A percentile compares a stretch with the other conserved stretches of the same genome.
phyloP scores from a whole-genome alignment of 2,329 filamentous ascomycete species.

The Diaporthe citri region DNA sequence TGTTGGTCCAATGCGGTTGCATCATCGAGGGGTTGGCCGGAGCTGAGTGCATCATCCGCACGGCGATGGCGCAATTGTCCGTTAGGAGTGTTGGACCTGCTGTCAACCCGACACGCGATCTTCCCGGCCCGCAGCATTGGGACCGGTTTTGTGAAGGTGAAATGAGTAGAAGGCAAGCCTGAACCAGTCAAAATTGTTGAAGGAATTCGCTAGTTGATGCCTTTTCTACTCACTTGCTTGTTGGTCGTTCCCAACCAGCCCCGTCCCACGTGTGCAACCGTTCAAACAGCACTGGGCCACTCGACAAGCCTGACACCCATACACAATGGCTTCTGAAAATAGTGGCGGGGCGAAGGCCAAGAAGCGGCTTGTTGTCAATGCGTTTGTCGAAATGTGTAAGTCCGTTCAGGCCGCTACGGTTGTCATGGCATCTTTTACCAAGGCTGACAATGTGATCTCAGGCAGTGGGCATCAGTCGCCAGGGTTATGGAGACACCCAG shows the following conservation, averaged over 20 bases:
- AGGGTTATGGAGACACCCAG: conserved; percentile 70
- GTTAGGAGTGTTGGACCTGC: background rate
- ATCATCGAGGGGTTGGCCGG: conserved; percentile 25
- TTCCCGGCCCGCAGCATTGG: background rate
- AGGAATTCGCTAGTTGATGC: background rate
- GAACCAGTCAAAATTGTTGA: background rate
- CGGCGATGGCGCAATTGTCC: conserved; percentile 39
- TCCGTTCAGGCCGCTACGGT: background rate
- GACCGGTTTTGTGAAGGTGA: background rate
- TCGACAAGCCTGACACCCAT: too few species aligned
- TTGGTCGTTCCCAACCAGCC: background rate
- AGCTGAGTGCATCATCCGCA: conserved; percentile 35
- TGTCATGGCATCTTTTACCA: background rate
- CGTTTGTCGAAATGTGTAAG: conserved; percentile 44
- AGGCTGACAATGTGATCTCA: conserved; percentile 35
- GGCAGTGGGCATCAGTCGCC: conserved; percentile 61
- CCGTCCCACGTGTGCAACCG: background rate
- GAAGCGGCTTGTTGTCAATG: conserved; percentile 41
- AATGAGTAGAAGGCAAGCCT: background rate
- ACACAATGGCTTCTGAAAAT: conserved; percentile 31
- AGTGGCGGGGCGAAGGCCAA: conserved; percentile 6
- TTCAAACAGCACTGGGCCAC: background rate
- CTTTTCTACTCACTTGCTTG: background rate
- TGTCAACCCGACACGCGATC: background rate
- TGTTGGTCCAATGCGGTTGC: conserved; percentile 31